Evolutionary conservation across 2,329 filamentous ascomycete genomes (phyloP).

Genomic region (Chaetomium strumarium): DNA sequence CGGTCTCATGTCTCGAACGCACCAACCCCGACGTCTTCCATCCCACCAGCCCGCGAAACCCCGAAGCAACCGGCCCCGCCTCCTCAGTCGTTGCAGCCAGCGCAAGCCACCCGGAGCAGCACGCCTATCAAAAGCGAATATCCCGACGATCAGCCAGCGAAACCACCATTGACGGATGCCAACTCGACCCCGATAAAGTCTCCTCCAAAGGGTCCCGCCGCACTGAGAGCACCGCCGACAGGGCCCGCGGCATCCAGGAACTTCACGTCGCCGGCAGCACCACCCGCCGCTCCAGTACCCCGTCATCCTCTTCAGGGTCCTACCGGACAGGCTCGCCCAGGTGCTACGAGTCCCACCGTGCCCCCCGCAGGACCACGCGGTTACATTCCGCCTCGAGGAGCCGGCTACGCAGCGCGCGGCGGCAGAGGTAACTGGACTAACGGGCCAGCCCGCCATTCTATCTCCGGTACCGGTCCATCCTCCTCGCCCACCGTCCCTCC

Average conservation of each 20-base stretch:
- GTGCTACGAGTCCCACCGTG: conserved; percentile 41
- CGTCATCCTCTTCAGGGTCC: conserved; percentile 33
- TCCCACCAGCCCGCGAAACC: conserved; percentile 13
- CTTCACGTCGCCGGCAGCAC: conserved; percentile 31
- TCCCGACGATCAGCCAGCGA: conserved; percentile 9
- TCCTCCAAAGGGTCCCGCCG: conserved; percentile 51
- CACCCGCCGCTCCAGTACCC: conserved; percentile 23
- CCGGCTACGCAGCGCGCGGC: conserved; percentile 39
- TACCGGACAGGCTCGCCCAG: conserved; percentile 31
- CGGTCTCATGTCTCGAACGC: conserved; percentile 25
- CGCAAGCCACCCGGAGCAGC: background rate
- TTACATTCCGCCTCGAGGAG: conserved; percentile 44
- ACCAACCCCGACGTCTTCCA: conserved; percentile 7
- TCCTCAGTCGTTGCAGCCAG: conserved; percentile 7
- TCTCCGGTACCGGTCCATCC: conserved; percentile 13
- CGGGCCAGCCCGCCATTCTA: conserved; percentile 27
- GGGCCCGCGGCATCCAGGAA: conserved; percentile 37
- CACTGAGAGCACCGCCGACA: conserved; percentile 46
- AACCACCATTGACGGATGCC: conserved; percentile 24
- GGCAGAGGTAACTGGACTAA: conserved; percentile 39
- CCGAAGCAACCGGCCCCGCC: conserved; percentile 14
- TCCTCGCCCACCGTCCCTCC: conserved; percentile 28
- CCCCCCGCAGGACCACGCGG: conserved; percentile 51
- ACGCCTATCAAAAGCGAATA: too few species aligned
- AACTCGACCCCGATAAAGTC: conserved; percentile 35